Conservation (phyloP, 2,329 filamentous ascomycete genomes). For the Polytolypa hystricis region DNA sequence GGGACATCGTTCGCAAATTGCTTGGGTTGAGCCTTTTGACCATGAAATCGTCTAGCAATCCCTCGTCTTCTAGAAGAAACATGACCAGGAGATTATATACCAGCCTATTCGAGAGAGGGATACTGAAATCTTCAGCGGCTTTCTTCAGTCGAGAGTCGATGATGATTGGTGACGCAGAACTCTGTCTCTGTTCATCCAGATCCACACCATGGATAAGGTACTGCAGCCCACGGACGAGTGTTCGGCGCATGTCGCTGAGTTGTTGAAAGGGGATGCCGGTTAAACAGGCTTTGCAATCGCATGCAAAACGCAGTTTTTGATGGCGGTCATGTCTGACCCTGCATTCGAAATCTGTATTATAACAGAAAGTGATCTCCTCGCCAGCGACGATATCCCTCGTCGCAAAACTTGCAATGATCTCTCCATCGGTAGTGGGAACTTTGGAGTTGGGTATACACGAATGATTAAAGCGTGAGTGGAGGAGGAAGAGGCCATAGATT, state of each 20-base stretch:
- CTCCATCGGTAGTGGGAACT: no score
- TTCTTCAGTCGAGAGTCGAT: constrained; percentile 6
- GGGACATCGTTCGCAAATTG: constrained; percentile 3
- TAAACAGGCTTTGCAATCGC: constrained; percentile 7
- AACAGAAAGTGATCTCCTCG: no score
- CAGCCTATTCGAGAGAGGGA: constrained; percentile 6
- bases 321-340: constrained; percentile 5
- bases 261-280: constrained; percentile 1
- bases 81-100: constrained; percentile 7
- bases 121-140: constrained; percentile 5
- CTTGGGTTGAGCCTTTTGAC: not conserved
- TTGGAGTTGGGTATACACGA: no score
- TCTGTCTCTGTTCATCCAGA: not conserved
- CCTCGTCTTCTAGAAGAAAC: constrained; percentile 10
- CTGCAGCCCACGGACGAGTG: constrained; percentile 4
- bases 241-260: constrained; percentile 8
- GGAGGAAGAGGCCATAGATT: no score
- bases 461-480: no score
- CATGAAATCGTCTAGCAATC: constrained; percentile 9
- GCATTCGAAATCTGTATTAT: constrained; percentile 4
- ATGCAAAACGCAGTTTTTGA: constrained; percentile 6
- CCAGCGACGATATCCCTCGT: no score
- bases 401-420: no score
- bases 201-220: constrained; percentile 4
- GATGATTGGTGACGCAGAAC: constrained; percentile 3